phyloP scores from a whole-genome alignment of 805 yeast genomes.

The Trichomonascus vanleenenianus region DNA sequence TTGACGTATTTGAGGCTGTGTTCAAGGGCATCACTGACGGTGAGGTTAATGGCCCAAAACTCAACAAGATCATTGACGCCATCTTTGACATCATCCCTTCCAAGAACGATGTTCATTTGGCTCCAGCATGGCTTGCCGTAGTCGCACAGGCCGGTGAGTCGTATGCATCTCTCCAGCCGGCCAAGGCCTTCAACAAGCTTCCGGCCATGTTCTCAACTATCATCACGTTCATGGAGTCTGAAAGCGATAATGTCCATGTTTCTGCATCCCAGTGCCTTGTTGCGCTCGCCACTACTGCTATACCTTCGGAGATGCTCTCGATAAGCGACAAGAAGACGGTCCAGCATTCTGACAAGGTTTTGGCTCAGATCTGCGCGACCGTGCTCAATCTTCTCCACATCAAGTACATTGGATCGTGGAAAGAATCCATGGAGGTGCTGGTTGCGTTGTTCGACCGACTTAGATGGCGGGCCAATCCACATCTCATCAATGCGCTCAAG shows the following conservation, averaged over 20 bases:
- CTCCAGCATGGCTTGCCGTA: constrained; percentile 94
- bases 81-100: constrained; percentile 79
- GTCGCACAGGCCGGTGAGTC: constrained; percentile 71
- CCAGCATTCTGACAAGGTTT: constrained; percentile 23
- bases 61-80: constrained; percentile 55
- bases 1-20: constrained; percentile 74
- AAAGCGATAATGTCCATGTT: constrained; percentile 49
- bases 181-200: constrained; percentile 45
- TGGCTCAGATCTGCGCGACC: constrained; percentile 42
- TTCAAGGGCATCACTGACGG: constrained; percentile 52
- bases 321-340: constrained; percentile 17
- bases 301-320: constrained; percentile 53
- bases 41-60: constrained; percentile 50
- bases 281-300: constrained; percentile 61
- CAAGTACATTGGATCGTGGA: constrained; percentile 67
- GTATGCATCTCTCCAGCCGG: constrained; percentile 44
- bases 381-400: constrained; percentile 59
- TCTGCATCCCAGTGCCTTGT: constrained; percentile 85
- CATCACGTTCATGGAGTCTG: constrained; percentile 59
- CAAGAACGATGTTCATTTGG: constrained; percentile 70
- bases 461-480: constrained; percentile 61
- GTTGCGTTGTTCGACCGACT: constrained; percentile 56
- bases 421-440: constrained; percentile 62
- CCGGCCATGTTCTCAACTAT: constrained; percentile 52
- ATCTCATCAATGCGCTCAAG: constrained; percentile 55